Conservation (phyloP, 495 filamentous ascomycete species). For the Penicillium coprophilum region DNA sequence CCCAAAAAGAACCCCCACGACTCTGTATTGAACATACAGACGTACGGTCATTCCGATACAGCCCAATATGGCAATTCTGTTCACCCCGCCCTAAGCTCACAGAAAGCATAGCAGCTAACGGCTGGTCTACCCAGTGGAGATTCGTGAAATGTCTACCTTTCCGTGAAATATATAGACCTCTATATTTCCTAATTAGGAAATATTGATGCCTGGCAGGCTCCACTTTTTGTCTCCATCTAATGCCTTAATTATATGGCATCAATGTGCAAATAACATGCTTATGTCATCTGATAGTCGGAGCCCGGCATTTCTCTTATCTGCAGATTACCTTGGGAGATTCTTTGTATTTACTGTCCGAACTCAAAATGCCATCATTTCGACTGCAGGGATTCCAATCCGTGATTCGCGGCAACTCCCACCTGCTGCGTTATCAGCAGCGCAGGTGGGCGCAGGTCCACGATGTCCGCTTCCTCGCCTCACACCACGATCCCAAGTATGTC, state of each 20-base stretch:
- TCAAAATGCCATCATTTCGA: slow-evolving; percentile 37
- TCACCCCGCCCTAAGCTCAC: background rate
- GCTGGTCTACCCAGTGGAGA: background rate
- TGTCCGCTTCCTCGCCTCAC: slow-evolving; percentile 80
- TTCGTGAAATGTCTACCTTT: background rate
- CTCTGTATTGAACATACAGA: background rate
- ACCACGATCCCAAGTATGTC: slow-evolving; percentile 59
- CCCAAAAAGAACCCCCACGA: background rate
- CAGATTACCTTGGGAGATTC: slow-evolving; percentile 5
- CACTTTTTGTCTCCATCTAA: no score
- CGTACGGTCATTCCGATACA: background rate
- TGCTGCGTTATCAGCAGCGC: slow-evolving; percentile 56
- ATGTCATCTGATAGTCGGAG: slow-evolving; percentile 11
- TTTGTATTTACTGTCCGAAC: background rate
- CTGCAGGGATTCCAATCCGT: slow-evolving; percentile 34
- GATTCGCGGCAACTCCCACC: slow-evolving; percentile 27
- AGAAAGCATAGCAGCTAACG: background rate
- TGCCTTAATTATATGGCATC: background rate
- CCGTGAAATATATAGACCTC: background rate
- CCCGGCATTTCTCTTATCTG: slow-evolving; percentile 6
- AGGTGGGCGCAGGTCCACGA: slow-evolving; percentile 92
- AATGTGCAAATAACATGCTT: background rate
- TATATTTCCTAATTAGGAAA: background rate
- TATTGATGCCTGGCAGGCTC: background rate
- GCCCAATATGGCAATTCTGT: background rate